Evolutionary conservation across 2,329 filamentous ascomycete genomes (phyloP), one percentile per base, ranked within the genome.

Genomic region (Tolypocladium tropicale): DNA sequence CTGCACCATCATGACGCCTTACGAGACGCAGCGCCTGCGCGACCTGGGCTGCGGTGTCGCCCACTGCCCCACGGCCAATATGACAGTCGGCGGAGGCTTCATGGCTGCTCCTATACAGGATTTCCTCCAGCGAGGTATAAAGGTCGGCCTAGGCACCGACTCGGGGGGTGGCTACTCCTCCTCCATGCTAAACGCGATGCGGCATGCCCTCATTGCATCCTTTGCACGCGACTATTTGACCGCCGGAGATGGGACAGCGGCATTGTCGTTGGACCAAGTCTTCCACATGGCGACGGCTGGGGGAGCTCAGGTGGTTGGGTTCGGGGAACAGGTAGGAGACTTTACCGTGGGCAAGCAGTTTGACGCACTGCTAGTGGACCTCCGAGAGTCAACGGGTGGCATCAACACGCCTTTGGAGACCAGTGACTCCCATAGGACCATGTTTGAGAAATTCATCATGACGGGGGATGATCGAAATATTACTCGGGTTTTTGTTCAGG

Each of bases 141-240:
- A 85, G 57, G 82, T 87, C n/a, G 84, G 84, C 0, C 68, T 88
- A 0, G 84, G 84, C 0, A 87, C 84, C 0, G 84, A 87, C 59
- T 81, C 78, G 48, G 82, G 83, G 2, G 84, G 82, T 33, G 83
- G 84, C 0, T 86, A 80, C 67, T 81, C 82, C 5, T 76, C 75
- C 6, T 79, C 76, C 11, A 84, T 87, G 63, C 70, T 85, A 1
- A 77, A 82, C 57, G 76, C 76, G 1, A 83, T 84, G 69, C 72
- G 81, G 10, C 78, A 82, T 59, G 79, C 83, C 0, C 74, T 85
- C 56, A 76, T 86, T 41, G 77, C 76, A 0, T 78, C 76, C 3
- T 76, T 77, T 57, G 76, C 78, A 1, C 65, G 72, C 1, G 77
- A 79, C 56, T 74, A 68, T 1, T 61, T 69, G 58, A 73, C 71